Percentiles rank a stretch among this genome's conserved stretches.
phyloP scores from a whole-genome alignment of 129 eudicot genomes.

The Tanacetum coccineum region DNA sequence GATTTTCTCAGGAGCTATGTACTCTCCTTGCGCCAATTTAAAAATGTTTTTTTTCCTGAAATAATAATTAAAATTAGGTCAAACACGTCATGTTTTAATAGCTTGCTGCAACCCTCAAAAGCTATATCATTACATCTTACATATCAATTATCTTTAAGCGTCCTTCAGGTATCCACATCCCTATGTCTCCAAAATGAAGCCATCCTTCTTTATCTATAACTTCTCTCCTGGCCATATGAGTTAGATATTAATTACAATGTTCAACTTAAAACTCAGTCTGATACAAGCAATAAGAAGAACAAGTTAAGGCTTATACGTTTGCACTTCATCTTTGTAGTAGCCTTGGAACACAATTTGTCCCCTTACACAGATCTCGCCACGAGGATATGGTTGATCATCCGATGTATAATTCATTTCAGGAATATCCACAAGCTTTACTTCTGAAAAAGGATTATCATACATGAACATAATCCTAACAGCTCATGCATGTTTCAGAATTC shows the following conservation, averaged over 20 bases:
- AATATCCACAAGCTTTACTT: constrained; percentile 84
- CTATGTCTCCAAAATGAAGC: constrained; percentile 97
- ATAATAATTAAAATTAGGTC: not conserved
- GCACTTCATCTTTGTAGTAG: constrained; percentile 83
- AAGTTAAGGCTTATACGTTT: constrained; percentile 50
- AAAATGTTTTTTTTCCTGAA: constrained; percentile 87
- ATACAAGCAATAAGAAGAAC: constrained; percentile 12
- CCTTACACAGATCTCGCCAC: constrained; percentile 86
- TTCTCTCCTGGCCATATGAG: constrained; percentile 60
- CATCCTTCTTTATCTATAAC: constrained; percentile 83
- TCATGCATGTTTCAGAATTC: no score
- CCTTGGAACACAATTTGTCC: constrained; percentile 85
- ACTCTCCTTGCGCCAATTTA: constrained; percentile 94
- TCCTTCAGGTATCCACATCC: constrained; percentile 78
- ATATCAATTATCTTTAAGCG: constrained; percentile 87
- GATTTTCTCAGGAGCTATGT: constrained; percentile 92
- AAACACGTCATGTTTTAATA: not conserved
- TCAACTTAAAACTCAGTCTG: constrained; percentile 2
- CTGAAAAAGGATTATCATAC: constrained; percentile 31
- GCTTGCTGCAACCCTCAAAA: not conserved
- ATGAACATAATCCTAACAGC: not conserved
- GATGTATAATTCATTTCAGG: constrained; percentile 91
- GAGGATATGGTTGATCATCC: constrained; percentile 81
- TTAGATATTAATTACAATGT: constrained; percentile 15
- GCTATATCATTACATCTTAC: constrained; percentile 22